Conservation (phyloP, 1,284 basidiomycete species). For the Laetiporus sulphureus region DNA sequence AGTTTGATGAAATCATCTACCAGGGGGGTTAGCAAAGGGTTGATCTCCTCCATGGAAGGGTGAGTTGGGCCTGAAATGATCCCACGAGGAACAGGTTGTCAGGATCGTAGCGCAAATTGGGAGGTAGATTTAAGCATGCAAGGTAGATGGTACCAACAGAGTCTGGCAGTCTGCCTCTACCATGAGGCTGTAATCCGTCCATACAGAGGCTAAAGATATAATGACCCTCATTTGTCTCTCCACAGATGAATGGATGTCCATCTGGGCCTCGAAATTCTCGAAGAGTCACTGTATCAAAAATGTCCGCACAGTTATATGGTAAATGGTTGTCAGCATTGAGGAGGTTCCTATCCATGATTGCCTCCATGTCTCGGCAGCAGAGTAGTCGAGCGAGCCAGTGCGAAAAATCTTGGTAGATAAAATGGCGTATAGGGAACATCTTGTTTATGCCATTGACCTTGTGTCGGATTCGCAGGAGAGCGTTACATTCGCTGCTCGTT, state of each 20-base stretch:
- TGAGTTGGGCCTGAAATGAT: conserved; percentile 32
- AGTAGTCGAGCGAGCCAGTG: neutral
- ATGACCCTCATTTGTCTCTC: neutral
- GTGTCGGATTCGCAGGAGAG: neutral
- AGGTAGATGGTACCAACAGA: conserved; percentile 13
- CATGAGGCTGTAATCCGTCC: neutral
- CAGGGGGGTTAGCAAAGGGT: conserved; percentile 29
- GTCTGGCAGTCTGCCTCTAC: neutral
- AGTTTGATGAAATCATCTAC: conserved; percentile 25
- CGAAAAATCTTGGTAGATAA: neutral
- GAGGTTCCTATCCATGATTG: neutral
- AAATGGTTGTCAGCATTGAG: neutral
- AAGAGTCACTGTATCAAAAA: neutral
- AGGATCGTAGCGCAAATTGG: conserved; percentile 17
- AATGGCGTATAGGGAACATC: neutral
- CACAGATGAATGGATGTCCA: neutral
- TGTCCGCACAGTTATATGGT: neutral
- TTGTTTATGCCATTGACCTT: neutral
- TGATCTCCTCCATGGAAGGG: conserved; percentile 27
- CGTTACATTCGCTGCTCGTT: neutral
- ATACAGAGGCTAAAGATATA: conserved; percentile 1
- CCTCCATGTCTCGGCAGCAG: neutral
- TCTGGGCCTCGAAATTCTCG: neutral
- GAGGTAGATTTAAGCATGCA: conserved; percentile 23
- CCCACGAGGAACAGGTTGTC: conserved; percentile 27